These are phyloP conservation scores for Saccharomyces pastorianus DNA, from an alignment of 1,139 yeast genomes.

Conservation along the genomic window DNA sequence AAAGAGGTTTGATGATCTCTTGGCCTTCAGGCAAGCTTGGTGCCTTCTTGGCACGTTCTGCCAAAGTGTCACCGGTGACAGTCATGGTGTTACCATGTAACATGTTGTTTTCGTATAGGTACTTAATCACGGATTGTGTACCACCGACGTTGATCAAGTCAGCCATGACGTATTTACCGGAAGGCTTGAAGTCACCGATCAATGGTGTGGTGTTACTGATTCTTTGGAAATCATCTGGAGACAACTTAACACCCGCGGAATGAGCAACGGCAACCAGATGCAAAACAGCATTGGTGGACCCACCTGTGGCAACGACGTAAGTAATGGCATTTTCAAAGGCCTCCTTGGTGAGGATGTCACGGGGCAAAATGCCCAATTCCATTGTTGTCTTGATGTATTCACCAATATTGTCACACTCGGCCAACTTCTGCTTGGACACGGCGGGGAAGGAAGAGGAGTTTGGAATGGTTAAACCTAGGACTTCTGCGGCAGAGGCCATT, in stretches of 20 bases:
- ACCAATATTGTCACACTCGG: slow-evolving; percentile 80
- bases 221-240: slow-evolving; percentile 93
- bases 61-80: slow-evolving; percentile 89
- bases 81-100: slow-evolving; percentile 76
- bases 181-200: slow-evolving; percentile 92
- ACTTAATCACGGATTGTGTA: slow-evolving; percentile 94
- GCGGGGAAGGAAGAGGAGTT: slow-evolving; percentile 92
- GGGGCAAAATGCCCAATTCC: slow-evolving; percentile 68
- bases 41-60: slow-evolving; percentile 64
- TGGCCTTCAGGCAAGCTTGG: slow-evolving; percentile 60
- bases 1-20: slow-evolving; percentile 67
- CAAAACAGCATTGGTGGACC: slow-evolving; percentile 93
- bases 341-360: slow-evolving; percentile 83
- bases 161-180: slow-evolving; percentile 97
- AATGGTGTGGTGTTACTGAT: slow-evolving; percentile 86
- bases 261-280: slow-evolving; percentile 93
- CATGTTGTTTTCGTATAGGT: slow-evolving; percentile 72
- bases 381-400: slow-evolving; percentile 73
- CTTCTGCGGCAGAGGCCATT: slow-evolving; percentile 98
- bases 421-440: slow-evolving; percentile 63
- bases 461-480: slow-evolving; percentile 88
- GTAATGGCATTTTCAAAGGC: slow-evolving; percentile 94
- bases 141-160: slow-evolving; percentile 86
- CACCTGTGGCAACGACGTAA: slow-evolving; percentile 91
- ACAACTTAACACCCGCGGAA: slow-evolving; percentile 74